Percentiles rank a stretch among this genome's conserved stretches.
These are phyloP conservation scores for Clarireedia paspali DNA, from an alignment of 2,329 filamentous ascomycete species.

Conservation along the genomic window DNA sequence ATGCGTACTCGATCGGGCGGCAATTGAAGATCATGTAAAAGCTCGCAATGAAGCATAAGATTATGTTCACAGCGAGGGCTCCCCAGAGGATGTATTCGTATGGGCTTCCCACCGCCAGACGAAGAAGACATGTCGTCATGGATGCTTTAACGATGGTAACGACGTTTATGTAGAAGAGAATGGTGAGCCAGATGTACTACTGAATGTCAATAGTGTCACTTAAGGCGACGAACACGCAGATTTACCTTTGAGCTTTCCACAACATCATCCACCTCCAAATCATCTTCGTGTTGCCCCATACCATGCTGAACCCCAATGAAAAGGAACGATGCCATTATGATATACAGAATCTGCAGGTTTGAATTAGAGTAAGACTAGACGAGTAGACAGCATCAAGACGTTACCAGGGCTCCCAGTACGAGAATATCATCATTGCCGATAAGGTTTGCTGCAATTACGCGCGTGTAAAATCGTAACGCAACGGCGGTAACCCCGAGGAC, in stretches of 20 bases:
- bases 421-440: constrained; percentile 8
- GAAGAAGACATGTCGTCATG: constrained; percentile 7
- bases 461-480: constrained; percentile 4
- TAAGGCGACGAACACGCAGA: neutral
- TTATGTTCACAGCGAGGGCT: constrained; percentile 1
- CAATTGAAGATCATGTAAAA: constrained; percentile 8
- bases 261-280: neutral
- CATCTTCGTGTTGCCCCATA: constrained; percentile 3
- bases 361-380: neutral
- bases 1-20: constrained; percentile 3
- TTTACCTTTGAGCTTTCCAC: constrained; percentile 6
- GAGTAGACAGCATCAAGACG: no score
- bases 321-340: constrained; percentile 6
- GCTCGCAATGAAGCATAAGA: constrained; percentile 4
- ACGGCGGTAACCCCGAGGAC: constrained; percentile 3
- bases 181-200: constrained; percentile 7
- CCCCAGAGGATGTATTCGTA: constrained; percentile 4
- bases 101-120: constrained; percentile 1
- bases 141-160: constrained; percentile 5
- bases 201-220: neutral
- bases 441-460: neutral
- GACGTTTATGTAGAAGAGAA: constrained; percentile 4
- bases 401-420: constrained; percentile 4
- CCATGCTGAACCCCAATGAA: constrained; percentile 6
- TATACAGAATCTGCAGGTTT: neutral